Base-by-base conservation (phyloP, 2,329 filamentous ascomycete species). In the Botrytis sinoallii region DNA sequence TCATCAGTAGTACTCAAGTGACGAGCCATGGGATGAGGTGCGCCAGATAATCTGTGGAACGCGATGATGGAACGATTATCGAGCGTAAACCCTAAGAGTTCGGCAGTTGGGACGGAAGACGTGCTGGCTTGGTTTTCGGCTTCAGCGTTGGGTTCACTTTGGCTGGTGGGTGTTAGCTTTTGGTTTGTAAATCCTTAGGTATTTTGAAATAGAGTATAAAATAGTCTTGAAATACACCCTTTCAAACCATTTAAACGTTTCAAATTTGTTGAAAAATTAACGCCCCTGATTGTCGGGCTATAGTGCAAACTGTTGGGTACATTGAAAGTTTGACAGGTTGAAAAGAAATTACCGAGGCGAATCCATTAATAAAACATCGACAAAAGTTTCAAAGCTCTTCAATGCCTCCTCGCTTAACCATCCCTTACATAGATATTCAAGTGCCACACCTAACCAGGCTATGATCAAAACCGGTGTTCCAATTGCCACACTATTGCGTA, bases 401-500 rank as follows among this genome's bases (percentile, higher is more conserved):
- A 52, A 20, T 9, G 65, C 7, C 22, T 40, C 22, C 22, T 55
- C 32, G 25, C 65, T 55, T 25, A 67, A 4, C 65, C 32, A 55
- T 22, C 14, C 46, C 46, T 40, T 40, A n/a, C 25, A 40, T 55
- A 40, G 4, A 55, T 55, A 67, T 55, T 67, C 44, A 32, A 67
- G n/a, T 40, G 65, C 46, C 8, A 67, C 25, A 3, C 0, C 72
- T 18, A 76, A 5, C 46, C 68, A 68, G 55, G 75, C 86, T 68
- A 88, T 85, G 52, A 89, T 87, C 4, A 89, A 83, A 5, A 89
- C 87, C 0, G 88, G 88, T 1, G 88, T 89, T 20, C 88, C 88
- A 18, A 89, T 79, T 18, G 87, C 87, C 8, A 89, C 83, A 14
- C 85, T 87, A 0, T 22, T 67, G n/a, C 46, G n/a, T 35, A 22